A percentile compares a stretch with the other conserved stretches of the same genome.
phyloP scores from a whole-genome alignment of 2,329 filamentous ascomycete genomes.

The Pestalotiopsis sp. region DNA sequence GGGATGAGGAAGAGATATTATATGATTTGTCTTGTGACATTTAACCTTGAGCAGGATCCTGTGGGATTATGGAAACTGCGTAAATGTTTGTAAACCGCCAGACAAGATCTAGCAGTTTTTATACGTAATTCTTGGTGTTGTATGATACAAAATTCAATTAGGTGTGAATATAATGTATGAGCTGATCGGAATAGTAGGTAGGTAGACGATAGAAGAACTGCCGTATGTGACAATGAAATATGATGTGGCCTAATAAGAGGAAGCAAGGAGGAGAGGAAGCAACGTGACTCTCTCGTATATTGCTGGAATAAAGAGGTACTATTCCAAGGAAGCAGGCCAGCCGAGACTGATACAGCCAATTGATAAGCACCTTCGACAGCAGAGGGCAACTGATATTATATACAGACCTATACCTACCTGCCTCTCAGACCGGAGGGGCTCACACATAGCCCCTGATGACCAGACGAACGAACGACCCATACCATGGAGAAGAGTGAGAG shows the following conservation, averaged over 20 bases:
- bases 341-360: not conserved
- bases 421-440: not conserved
- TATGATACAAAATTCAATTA: no score
- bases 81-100: no score
- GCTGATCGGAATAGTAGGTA: not conserved
- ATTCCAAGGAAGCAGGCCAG: not conserved
- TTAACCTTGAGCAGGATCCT: not conserved
- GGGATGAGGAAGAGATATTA: not conserved
- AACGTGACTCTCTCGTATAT: not conserved
- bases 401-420: not conserved
- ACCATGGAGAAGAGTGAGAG: not conserved
- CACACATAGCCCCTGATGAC: not conserved
- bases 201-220: not conserved
- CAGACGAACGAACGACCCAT: not conserved
- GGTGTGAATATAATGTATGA: no score
- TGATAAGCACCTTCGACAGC: not conserved
- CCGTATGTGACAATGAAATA: not conserved
- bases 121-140: no score
- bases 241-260: not conserved
- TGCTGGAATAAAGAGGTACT: not conserved
- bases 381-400: not conserved
- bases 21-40: not conserved
- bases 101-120: no score
- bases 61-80: no score
- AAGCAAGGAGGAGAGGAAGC: not conserved